Percentiles rank a stretch among this genome's conserved stretches.
These are phyloP conservation scores for Penicillium verrucosum DNA, from an alignment of 2,329 filamentous ascomycete genomes.

Conservation along the genomic window DNA sequence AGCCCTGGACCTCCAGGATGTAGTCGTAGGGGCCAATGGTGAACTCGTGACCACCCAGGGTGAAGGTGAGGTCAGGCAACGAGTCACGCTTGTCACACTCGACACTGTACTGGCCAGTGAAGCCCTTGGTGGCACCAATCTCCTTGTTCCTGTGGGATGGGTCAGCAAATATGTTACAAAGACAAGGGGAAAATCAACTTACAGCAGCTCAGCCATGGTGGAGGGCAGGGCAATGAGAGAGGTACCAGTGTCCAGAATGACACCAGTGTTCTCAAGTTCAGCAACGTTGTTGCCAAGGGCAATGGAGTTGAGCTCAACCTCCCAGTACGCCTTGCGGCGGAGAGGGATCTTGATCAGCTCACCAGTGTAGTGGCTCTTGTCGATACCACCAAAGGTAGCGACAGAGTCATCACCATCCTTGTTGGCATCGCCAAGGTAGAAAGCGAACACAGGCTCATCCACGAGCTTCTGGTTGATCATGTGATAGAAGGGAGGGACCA, in stretches of 20 bases:
- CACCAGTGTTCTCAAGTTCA: conserved; percentile 89
- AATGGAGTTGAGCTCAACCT: conserved; percentile 93
- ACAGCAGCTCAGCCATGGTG: conserved; percentile 85
- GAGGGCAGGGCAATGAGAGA: conserved; percentile 93
- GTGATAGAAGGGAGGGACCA: conserved; percentile 93
- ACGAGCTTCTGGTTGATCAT: conserved; percentile 86
- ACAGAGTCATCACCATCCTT: conserved; percentile 73
- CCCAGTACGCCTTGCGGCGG: conserved; percentile 99
- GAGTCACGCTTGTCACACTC: conserved; percentile 80
- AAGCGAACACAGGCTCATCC: conserved; percentile 91
- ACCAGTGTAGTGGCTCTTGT: conserved; percentile 76
- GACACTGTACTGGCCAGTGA: conserved; percentile 92
- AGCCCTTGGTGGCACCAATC: conserved; percentile 97
- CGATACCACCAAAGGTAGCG: conserved; percentile 83
- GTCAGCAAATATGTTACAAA: conserved; percentile 8
- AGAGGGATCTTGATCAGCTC: conserved; percentile 91
- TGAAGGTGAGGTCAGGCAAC: conserved; percentile 90
- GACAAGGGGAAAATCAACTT: conserved; percentile 31
- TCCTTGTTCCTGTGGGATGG: conserved; percentile 68
- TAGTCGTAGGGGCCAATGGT: conserved; percentile 86
- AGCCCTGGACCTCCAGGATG: conserved; percentile 90
- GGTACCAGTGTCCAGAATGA: conserved; percentile 96
- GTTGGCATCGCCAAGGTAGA: conserved; percentile 81
- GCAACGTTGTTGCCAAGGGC: conserved; percentile 81
- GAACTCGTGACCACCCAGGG: conserved; percentile 87